Conservation (phyloP, 2,329 filamentous ascomycete species). For the Mariannaea sp. region DNA sequence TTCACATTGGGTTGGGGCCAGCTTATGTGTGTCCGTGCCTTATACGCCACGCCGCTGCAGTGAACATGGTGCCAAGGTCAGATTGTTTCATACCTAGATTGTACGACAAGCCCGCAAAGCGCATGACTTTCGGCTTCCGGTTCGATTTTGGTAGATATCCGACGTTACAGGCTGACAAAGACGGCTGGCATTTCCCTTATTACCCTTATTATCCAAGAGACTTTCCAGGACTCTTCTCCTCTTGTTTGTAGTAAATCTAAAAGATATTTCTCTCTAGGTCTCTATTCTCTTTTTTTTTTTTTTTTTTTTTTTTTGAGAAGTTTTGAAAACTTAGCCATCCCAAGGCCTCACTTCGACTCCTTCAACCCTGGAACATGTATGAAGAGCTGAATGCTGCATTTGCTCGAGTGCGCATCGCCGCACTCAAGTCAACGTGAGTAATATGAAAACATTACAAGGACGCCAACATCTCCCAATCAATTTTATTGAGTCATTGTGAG, state of each 20-base stretch:
- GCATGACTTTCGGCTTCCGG: conserved; percentile 13
- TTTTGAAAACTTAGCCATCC: not conserved
- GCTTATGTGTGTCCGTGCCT: too few relatives aligned
- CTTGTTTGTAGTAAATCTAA: too few relatives aligned
- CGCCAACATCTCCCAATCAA: too few relatives aligned
- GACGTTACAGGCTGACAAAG: too few relatives aligned
- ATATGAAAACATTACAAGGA: not conserved
- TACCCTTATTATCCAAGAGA: too few relatives aligned
- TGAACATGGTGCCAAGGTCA: not conserved
- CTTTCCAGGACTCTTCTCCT: too few relatives aligned
- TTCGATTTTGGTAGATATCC: not conserved
- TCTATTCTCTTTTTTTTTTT: too few relatives aligned
- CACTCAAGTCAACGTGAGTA: conserved; percentile 54
- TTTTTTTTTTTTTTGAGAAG: not conserved
- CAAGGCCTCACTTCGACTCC: not conserved
- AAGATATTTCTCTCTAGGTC: not conserved
- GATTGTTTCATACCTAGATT: too few relatives aligned
- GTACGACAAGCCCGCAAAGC: not conserved
- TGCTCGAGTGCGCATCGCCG: conserved; percentile 53
- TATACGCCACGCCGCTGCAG: not conserved
- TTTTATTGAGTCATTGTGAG: too few relatives aligned
- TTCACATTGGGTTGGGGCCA: too few relatives aligned
- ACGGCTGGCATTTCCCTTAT: too few relatives aligned
- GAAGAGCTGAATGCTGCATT: conserved; percentile 50
- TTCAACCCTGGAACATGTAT: conserved; percentile 39